phyloP scores from a whole-genome alignment of 2,329 filamentous ascomycete species.

The Xylaria sp. region DNA sequence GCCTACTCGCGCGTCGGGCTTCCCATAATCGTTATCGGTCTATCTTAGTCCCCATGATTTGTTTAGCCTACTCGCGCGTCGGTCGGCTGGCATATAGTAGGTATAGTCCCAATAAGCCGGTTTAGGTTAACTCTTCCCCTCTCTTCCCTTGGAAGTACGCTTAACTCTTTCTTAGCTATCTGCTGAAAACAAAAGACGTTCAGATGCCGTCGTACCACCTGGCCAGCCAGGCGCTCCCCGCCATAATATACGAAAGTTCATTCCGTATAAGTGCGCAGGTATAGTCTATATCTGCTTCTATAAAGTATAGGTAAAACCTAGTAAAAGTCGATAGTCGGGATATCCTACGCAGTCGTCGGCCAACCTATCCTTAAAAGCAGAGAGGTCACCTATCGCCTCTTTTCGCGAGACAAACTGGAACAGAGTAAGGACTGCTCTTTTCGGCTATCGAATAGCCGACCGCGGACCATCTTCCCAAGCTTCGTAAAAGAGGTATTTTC shows the following conservation, averaged over 20 bases:
- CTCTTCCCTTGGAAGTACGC: slow-evolving; percentile 51
- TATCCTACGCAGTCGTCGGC: slow-evolving; percentile 70
- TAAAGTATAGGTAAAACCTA: slow-evolving; percentile 48
- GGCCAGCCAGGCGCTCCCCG: slow-evolving; percentile 41
- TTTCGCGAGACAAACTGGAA: slow-evolving; percentile 67
- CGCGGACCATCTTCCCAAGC: slow-evolving; percentile 70
- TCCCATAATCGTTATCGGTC: too few relatives aligned
- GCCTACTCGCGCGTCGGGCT: too few relatives aligned
- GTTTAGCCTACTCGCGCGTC: slow-evolving; percentile 66
- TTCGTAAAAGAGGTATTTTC: slow-evolving; percentile 44
- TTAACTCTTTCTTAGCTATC: slow-evolving; percentile 23
- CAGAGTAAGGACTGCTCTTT: slow-evolving; percentile 62
- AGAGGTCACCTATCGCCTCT: slow-evolving; percentile 70
- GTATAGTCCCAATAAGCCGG: slow-evolving; percentile 70
- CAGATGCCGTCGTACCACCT: slow-evolving; percentile 21
- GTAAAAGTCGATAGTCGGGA: slow-evolving; percentile 81
- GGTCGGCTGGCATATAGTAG: slow-evolving; percentile 61
- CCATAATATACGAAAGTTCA: slow-evolving; percentile 63
- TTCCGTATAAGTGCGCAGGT: slow-evolving; percentile 67
- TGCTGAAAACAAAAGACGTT: slow-evolving; percentile 42
- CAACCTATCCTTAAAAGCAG: slow-evolving; percentile 69
- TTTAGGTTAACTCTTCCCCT: slow-evolving; percentile 66
- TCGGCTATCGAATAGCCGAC: slow-evolving; percentile 67
- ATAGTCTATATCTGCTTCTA: slow-evolving; percentile 66
- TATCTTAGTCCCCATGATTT: too few relatives aligned